Evolutionary conservation across 2,329 filamentous ascomycete species (phyloP).

Genomic region (Fusarium verrucosum): DNA sequence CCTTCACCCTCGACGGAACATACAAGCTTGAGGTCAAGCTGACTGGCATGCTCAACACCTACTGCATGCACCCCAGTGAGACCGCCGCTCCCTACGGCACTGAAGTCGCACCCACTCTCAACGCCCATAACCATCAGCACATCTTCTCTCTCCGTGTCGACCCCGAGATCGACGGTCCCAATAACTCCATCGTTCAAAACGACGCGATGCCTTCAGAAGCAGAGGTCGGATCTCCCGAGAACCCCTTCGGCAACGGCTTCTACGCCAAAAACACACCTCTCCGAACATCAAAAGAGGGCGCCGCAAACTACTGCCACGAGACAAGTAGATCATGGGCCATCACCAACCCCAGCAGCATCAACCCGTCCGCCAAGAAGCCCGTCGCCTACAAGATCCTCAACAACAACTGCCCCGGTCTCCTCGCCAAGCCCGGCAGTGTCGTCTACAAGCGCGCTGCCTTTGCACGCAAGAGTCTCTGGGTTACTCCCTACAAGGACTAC

Average conservation of each 20-base stretch:
- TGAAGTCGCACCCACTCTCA: conserved; percentile 68
- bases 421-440: conserved; percentile 84
- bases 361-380: conserved; percentile 86
- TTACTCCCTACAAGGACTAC: conserved; percentile 72
- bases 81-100: conserved; percentile 66
- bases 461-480: conserved; percentile 61
- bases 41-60: conserved; percentile 57
- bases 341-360: conserved; percentile 81
- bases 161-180: conserved; percentile 69
- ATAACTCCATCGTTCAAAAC: conserved; percentile 75
- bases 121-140: conserved; percentile 76
- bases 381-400: conserved; percentile 90
- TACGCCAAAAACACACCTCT: conserved; percentile 85
- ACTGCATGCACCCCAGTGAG: conserved; percentile 53
- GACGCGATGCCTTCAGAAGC: conserved; percentile 77
- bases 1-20: conserved; percentile 66
- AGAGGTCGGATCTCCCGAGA: conserved; percentile 81
- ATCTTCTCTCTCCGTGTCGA: conserved; percentile 74
- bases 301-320: conserved; percentile 81
- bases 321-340: conserved; percentile 92
- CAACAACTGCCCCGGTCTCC: conserved; percentile 78
- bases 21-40: conserved; percentile 68
- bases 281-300: conserved; percentile 71
- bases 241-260: conserved; percentile 91
- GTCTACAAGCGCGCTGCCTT: conserved; percentile 92